These are phyloP conservation scores for Aspergillus affinis DNA, from an alignment of 495 filamentous ascomycete genomes.

Conservation along the genomic window DNA sequence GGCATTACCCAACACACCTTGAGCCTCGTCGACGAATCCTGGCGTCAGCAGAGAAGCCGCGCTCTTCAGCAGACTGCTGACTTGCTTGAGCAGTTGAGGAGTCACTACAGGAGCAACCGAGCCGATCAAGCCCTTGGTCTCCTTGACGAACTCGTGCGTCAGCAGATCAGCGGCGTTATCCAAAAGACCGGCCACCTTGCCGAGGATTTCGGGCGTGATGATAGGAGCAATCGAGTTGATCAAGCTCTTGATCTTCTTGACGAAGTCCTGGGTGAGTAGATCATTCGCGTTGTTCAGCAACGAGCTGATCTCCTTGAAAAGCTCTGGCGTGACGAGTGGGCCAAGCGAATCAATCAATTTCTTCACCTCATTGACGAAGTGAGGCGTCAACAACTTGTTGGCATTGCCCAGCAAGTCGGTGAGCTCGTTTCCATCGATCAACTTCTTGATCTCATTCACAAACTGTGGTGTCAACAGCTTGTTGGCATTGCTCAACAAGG, in stretches of 20 bases:
- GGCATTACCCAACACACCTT: conserved; percentile 35
- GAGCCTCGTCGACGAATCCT: conserved; percentile 42
- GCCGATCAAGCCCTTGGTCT: conserved; percentile 40
- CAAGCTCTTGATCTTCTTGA: conserved; percentile 31
- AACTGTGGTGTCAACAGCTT: conserved; percentile 35
- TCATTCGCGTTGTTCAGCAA: conserved; percentile 29
- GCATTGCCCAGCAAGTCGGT: conserved; percentile 30
- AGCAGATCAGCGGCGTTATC: conserved; percentile 38
- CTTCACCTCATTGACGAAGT: conserved; percentile 36
- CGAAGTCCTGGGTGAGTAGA: conserved; percentile 33
- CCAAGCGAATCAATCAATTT: conserved; percentile 32
- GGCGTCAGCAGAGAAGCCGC: conserved; percentile 41
- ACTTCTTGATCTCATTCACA: conserved; percentile 32
- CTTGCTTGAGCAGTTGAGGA: conserved; percentile 36
- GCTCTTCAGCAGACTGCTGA: conserved; percentile 40
- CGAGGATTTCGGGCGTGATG: conserved; percentile 34
- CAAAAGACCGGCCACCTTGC: conserved; percentile 35
- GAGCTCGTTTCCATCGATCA: conserved; percentile 12
- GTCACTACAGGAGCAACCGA: conserved; percentile 37
- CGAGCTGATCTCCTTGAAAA: conserved; percentile 26
- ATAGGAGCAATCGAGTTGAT: conserved; percentile 33
- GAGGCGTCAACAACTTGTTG: conserved; percentile 32
- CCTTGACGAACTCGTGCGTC: conserved; percentile 34
- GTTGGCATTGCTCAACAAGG: conserved; percentile 40
- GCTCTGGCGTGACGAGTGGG: conserved; percentile 31